Evolutionary conservation across 208 protist species (phyloP).

Genomic region (Leishmania guyanensis): DNA sequence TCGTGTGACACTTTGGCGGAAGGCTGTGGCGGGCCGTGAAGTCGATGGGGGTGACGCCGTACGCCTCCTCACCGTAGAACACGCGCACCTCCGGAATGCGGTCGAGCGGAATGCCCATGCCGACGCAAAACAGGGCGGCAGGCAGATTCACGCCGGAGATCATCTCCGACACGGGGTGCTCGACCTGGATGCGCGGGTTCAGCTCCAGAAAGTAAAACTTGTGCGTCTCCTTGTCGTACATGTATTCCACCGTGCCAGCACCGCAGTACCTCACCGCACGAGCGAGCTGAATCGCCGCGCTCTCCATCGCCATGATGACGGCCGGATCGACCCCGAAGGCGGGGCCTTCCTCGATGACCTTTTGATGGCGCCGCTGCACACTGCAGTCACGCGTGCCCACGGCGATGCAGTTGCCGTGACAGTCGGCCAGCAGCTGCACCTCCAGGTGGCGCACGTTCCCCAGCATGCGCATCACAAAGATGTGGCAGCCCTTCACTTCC

Average conservation of each 20-base stretch:
- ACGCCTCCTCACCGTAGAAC: constrained; percentile 90
- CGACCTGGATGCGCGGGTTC: constrained; percentile 98
- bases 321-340: constrained; percentile 81
- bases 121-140: constrained; percentile 95
- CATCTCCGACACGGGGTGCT: constrained; percentile 98
- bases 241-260: constrained; percentile 97
- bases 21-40: constrained; percentile 64
- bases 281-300: constrained; percentile 92
- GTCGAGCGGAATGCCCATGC: constrained; percentile 96
- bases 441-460: constrained; percentile 95
- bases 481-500: constrained; percentile 97
- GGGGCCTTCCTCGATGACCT: constrained; percentile 98
- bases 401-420: constrained; percentile 92
- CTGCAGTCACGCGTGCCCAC: constrained; percentile 97
- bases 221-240: constrained; percentile 92
- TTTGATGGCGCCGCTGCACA: constrained; percentile 98
- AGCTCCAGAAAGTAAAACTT: constrained; percentile 97
- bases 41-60: constrained; percentile 84
- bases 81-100: constrained; percentile 95
- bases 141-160: constrained; percentile 97
- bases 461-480: constrained; percentile 98
- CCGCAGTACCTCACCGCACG: constrained; percentile 93
- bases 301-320: constrained; percentile 92
- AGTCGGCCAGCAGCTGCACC: constrained; percentile 96
- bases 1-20: constrained; percentile 91